A percentile compares a stretch with the other conserved stretches of the same genome.
phyloP scores from a whole-genome alignment of 257 asterid genomes.

The Echium plantagineum region DNA sequence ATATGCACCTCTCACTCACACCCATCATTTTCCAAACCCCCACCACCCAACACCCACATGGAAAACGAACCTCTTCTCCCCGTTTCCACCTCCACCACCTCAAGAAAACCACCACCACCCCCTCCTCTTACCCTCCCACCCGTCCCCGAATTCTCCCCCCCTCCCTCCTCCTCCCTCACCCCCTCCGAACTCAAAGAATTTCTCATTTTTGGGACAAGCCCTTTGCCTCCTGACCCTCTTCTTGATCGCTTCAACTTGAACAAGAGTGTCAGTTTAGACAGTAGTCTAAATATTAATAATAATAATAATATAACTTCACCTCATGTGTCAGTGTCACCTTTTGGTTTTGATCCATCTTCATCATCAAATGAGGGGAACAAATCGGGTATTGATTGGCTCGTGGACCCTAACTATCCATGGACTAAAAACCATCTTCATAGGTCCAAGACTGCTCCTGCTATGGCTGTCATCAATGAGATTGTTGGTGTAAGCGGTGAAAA shows the following conservation, averaged over 20 bases:
- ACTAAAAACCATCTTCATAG: conserved; percentile 56
- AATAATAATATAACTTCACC: conserved; percentile 14
- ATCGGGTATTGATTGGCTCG: conserved; percentile 44
- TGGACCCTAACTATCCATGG: conserved; percentile 46
- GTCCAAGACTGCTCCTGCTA: conserved; percentile 82
- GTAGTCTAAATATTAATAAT: too few species aligned
- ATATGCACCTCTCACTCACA: neutral
- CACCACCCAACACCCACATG: conserved; percentile 22
- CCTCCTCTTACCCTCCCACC: conserved; percentile 47
- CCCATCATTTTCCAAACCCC: too few species aligned
- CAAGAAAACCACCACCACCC: conserved; percentile 24
- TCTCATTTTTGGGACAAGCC: conserved; percentile 56
- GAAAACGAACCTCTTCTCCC: conserved; percentile 72
- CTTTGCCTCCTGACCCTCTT: neutral
- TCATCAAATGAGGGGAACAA: conserved; percentile 11
- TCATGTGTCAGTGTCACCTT: conserved; percentile 20
- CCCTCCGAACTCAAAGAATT: conserved; percentile 68
- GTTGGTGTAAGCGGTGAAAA: conserved; percentile 19
- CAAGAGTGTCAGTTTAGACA: too few species aligned
- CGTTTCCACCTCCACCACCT: conserved; percentile 15
- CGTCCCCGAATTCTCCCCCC: conserved; percentile 52
- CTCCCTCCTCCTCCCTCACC: conserved; percentile 28
- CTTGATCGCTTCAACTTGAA: neutral
- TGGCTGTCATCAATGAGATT: conserved; percentile 66
- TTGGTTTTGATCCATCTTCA: conserved; percentile 15